Evolutionary conservation across 1,284 basidiomycete genomes (phyloP), one percentile per base, ranked within the genome.

Genomic region (Apiotrichum akiyoshidainum): DNA sequence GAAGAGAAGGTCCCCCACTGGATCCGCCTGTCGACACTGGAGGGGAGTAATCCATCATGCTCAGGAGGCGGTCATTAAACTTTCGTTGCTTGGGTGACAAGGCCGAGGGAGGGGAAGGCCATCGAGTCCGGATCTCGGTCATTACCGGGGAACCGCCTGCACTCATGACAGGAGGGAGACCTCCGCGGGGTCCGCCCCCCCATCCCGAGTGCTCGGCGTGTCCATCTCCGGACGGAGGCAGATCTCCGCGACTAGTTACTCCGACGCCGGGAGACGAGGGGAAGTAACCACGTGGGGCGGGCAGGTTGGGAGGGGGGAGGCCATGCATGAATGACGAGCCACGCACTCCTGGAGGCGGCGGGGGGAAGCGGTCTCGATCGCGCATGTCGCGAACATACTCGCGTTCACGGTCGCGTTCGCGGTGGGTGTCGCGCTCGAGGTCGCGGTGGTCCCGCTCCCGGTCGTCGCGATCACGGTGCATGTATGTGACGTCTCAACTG

Each of bases 251-350:
- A 5, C 48, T n/a, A 22, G 22, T 14, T 5, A 10, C 46, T 14
- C 46, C 37, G 8, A 52, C 17, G 31, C 52, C 19, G 34, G 52
- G 44, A 2, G 52, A 54, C 2, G 42, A 44, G 14, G 52, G 52
- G 17, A 35, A 37, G 19, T 39, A 54, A 6, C 52, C 45, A 16
- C 52, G 33, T 21, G 52, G 21, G 10, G 39, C 19, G 2, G 55
- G 47, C 2, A 54, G 52, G 35, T 55, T 48, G 4, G 66, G 62
- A 1, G 60, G 66, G 10, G 66, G 66, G 0, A 65, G 60, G 26
- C 60, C 60, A 35, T 63, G 64, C 22, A 53, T 54, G 55, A 64
- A 65, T 8, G 58, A 52, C 3, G 61, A 63, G 19, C 46, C 46
- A 5, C 47, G 51, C 12, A 31, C 22, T 12, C 39, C 41, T n/a